Evolutionary conservation across 352 stramenopile genomes (phyloP), one percentile per base, ranked within the genome.

Genomic region (Pythium graminicola): DNA sequence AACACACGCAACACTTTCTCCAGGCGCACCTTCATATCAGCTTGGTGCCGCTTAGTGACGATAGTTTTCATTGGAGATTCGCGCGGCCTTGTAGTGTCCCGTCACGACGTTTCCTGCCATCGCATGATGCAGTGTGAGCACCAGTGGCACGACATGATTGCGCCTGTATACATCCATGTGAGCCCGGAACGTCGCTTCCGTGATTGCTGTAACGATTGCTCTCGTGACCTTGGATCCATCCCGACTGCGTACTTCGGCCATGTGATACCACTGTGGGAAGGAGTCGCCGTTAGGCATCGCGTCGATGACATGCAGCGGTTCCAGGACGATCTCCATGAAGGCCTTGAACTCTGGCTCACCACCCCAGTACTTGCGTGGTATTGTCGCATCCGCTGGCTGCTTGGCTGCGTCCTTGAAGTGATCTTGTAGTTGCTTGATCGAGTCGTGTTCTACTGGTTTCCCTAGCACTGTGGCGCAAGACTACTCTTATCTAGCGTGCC

Each of bases 301-400:
- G 27, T 55, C 48, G 26, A 55, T 3, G 7, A 48, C 48, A 38
- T 55, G 47, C 2, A 55, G 1, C 10, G 48, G 48, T 14, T 55
- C 48, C 6, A 9, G 4, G 6, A 40, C 17, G 35, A 24, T 48
- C 20, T 27, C 48, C 3, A 55, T 38, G n/a, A 55, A 40, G 1
- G 16, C 36, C 22, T 47, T 55, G n/a, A 47, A 13, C 16, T 55
- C 48, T n/a, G 48, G 36, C 9, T 46, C 24, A 5, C 48, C 48
- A 6, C 24, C 48, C 35, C 48, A 55, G 14, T 32, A 47, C 26
- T 55, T 39, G 2, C 27, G 23, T 2, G 10, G 4, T 11, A 53
- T 42, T 1, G 5, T 1, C 1, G 4, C 3, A 17, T 53, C 46
- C n/a, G 10, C 4, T 1, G 31, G 46, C n/a, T 53, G 46, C 32